A percentile compares a stretch with the other conserved stretches of the same genome.
Conservation (phyloP, 2,329 filamentous ascomycete species). For the Ciborinia camelliae region DNA sequence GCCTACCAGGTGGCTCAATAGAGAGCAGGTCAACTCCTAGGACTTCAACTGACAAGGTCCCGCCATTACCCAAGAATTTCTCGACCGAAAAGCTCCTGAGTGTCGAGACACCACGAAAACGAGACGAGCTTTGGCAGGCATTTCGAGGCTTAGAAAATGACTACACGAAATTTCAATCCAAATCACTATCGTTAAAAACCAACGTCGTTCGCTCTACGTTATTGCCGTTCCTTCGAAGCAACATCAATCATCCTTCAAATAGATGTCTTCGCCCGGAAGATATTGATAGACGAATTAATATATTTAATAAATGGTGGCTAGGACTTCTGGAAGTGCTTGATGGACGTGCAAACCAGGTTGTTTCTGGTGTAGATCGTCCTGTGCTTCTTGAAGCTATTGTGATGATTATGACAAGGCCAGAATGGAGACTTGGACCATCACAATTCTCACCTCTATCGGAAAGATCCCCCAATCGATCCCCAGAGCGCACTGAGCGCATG, state of each 20-base stretch:
- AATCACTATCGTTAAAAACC: slow-evolving; percentile 64
- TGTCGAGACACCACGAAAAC: slow-evolving; percentile 47
- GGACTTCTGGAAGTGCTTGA: slow-evolving; percentile 66
- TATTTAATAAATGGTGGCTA: slow-evolving; percentile 74
- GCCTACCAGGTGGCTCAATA: slow-evolving; percentile 43
- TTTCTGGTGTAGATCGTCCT: slow-evolving; percentile 67
- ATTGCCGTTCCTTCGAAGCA: slow-evolving; percentile 61
- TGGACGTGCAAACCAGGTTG: slow-evolving; percentile 64
- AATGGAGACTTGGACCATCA: slow-evolving; percentile 63
- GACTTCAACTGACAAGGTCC: slow-evolving; percentile 45
- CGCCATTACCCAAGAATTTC: slow-evolving; percentile 43
- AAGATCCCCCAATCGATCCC: slow-evolving; percentile 38
- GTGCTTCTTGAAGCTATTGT: slow-evolving; percentile 66
- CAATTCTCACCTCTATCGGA: slow-evolving; percentile 51
- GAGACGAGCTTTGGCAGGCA: slow-evolving; percentile 66
- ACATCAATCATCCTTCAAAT: slow-evolving; percentile 57
- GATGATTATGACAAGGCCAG: slow-evolving; percentile 66
- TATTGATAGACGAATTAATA: slow-evolving; percentile 62
- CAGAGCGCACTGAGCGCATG: slow-evolving; percentile 27
- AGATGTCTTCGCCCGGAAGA: slow-evolving; percentile 62
- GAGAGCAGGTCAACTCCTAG: slow-evolving; percentile 45
- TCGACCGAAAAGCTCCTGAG: slow-evolving; percentile 39
- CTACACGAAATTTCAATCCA: slow-evolving; percentile 65
- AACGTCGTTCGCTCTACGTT: slow-evolving; percentile 64
- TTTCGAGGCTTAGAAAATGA: slow-evolving; percentile 68